These are phyloP conservation scores for Hypholoma fasciculare DNA, from an alignment of 768 basidiomycete genomes.

Conservation along the genomic window DNA sequence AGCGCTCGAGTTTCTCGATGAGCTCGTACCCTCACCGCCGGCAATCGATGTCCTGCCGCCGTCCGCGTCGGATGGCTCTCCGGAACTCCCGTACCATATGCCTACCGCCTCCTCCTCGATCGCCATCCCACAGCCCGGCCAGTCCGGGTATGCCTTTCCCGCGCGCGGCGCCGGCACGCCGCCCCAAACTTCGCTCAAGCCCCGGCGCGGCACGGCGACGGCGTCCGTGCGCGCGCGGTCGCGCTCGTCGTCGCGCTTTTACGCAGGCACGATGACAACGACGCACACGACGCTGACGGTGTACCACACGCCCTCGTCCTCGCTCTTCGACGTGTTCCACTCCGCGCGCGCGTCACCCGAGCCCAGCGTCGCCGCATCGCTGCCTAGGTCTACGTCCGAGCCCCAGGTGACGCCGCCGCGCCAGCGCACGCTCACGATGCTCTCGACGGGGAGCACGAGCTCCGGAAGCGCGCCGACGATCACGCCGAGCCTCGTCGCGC, in stretches of 20 bases:
- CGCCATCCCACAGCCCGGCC: conserved; percentile 14
- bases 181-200: not conserved
- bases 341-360: conserved; percentile 64
- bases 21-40: conserved; percentile 49
- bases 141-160: not conserved
- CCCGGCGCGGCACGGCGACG: conserved; percentile 18
- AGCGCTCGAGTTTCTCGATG: conserved; percentile 54
- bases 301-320: conserved; percentile 81
- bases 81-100: not conserved
- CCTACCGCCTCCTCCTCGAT: conserved; percentile 25
- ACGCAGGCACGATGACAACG: conserved; percentile 55
- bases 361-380: conserved; percentile 19
- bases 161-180: not conserved
- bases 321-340: conserved; percentile 65
- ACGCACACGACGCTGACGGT: conserved; percentile 58
- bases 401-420: not conserved
- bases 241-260: conserved; percentile 41
- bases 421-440: conserved; percentile 25
- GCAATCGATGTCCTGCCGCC: conserved; percentile 12
- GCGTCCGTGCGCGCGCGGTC: conserved; percentile 41
- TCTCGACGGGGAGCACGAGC: conserved; percentile 36
- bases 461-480: conserved; percentile 54
- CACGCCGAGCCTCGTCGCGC: conserved; percentile 58
- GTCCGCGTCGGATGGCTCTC: not conserved
- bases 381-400: not conserved